Evolutionary conservation across 2,329 filamentous ascomycete genomes (phyloP).

Genomic region (Beauveria varroae): DNA sequence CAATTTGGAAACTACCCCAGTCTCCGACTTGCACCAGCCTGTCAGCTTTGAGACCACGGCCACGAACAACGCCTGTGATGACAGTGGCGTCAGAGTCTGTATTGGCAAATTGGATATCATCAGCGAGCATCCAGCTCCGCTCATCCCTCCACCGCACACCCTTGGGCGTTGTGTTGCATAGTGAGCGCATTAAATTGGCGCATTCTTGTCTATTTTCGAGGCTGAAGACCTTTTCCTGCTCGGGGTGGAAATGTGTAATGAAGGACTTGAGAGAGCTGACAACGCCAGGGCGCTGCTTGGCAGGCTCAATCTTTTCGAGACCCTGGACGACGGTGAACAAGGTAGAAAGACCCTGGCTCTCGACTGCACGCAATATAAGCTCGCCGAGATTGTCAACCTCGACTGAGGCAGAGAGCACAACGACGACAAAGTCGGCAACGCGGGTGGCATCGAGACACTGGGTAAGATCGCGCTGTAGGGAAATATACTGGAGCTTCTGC

Average conservation of each 20-base stretch:
- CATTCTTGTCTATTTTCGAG: slow-evolving; percentile 86
- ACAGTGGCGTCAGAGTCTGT: slow-evolving; percentile 56
- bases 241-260: slow-evolving; percentile 89
- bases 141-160: slow-evolving; percentile 94
- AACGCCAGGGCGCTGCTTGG: slow-evolving; percentile 70
- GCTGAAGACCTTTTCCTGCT: slow-evolving; percentile 84
- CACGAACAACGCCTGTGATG: slow-evolving; percentile 78
- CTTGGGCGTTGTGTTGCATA: slow-evolving; percentile 89
- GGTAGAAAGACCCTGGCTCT: slow-evolving; percentile 91
- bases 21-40: slow-evolving; percentile 85
- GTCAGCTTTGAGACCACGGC: slow-evolving; percentile 81
- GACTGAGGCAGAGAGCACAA: slow-evolving; percentile 72
- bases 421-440: slow-evolving; percentile 83
- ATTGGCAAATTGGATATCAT: slow-evolving; percentile 67
- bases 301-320: slow-evolving; percentile 68
- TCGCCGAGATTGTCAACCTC: slow-evolving; percentile 84
- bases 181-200: slow-evolving; percentile 78
- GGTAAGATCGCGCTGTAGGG: slow-evolving; percentile 64
- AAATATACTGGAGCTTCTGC: slow-evolving; percentile 83
- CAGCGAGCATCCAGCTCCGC: slow-evolving; percentile 89
- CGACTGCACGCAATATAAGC: slow-evolving; percentile 74
- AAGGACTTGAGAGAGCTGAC: slow-evolving; percentile 81
- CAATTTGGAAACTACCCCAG: slow-evolving; percentile 89
- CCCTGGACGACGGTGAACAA: slow-evolving; percentile 79
- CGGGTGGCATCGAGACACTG: slow-evolving; percentile 78